These are phyloP conservation scores for Lentinula edodes DNA, from an alignment of 768 basidiomycete genomes.

Conservation along the genomic window DNA sequence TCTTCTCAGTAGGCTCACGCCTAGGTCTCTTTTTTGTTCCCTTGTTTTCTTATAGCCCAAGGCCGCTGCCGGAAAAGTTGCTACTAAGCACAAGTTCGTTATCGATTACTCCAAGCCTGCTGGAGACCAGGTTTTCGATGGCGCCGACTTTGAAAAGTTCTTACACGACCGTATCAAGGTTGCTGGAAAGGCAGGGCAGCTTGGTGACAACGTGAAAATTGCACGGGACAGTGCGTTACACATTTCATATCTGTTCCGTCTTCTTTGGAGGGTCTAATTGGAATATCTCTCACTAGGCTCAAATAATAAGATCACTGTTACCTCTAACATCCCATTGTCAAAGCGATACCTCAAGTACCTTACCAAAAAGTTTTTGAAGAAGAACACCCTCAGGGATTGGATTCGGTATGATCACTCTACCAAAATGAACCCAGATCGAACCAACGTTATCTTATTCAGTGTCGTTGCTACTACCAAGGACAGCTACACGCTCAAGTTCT, in stretches of 20 bases:
- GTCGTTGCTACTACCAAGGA: conserved; percentile 95
- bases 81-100: conserved; percentile 71
- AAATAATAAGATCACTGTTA: conserved; percentile 78
- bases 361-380: conserved; percentile 99
- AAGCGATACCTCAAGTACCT: conserved; percentile 98
- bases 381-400: conserved; percentile 94
- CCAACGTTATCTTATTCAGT: conserved; percentile 25
- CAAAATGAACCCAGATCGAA: background rate
- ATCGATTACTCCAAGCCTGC: conserved; percentile 87
- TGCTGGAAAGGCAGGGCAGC: conserved; percentile 86
- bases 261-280: background rate
- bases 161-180: conserved; percentile 93
- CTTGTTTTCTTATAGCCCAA: conserved; percentile 45
- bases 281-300: conserved; percentile 1
- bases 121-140: conserved; percentile 50
- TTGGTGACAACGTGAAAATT: conserved; percentile 87
- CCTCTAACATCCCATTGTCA: conserved; percentile 85
- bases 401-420: conserved; percentile 58
- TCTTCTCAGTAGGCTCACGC: conserved; percentile 88
- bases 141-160: conserved; percentile 74
- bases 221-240: conserved; percentile 68
- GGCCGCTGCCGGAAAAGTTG: conserved; percentile 46
- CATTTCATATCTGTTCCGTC: background rate
- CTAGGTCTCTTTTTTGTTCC: conserved; percentile 29
- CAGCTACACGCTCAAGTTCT: conserved; percentile 91